Percentiles rank a stretch among this genome's conserved stretches.
Evolutionary conservation across 1,139 yeast genomes (phyloP).

Genomic region (Trichomonascaceae sp.): DNA sequence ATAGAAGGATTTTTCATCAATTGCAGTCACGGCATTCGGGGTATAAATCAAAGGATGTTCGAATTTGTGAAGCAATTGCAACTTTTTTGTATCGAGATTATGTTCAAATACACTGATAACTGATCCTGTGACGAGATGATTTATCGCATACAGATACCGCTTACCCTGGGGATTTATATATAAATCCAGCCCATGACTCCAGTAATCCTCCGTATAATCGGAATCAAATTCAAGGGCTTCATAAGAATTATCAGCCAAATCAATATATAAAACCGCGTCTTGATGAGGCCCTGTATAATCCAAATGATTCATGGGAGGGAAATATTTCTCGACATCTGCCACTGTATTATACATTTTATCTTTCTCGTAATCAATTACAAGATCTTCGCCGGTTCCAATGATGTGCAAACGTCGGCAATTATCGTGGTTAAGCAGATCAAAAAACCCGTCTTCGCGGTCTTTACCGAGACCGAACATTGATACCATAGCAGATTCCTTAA

Average conservation of each 20-base stretch:
- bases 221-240: background rate
- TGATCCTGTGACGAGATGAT: conserved; percentile 6
- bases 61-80: conserved; percentile 4
- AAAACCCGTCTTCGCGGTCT: background rate
- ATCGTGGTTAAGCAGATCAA: background rate
- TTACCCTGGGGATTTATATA: conserved; percentile 1
- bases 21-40: conserved; percentile 10
- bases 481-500: background rate
- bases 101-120: conserved; percentile 7
- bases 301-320: background rate
- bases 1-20: conserved; percentile 8
- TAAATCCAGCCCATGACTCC: conserved; percentile 10
- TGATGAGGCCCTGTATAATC: background rate
- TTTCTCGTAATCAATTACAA: conserved; percentile 3
- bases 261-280: background rate
- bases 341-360: conserved; percentile 2
- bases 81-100: conserved; percentile 2
- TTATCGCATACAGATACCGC: conserved; percentile 7
- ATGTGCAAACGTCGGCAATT: background rate
- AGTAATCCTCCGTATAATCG: conserved; percentile 5
- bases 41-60: conserved; percentile 7
- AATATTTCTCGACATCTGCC: background rate
- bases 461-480: background rate
- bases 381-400: conserved; percentile 3
- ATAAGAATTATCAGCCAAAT: background rate